These are phyloP conservation scores for Heimioporus punctisporus DNA, from an alignment of 1,284 basidiomycete species.

Conservation along the genomic window DNA sequence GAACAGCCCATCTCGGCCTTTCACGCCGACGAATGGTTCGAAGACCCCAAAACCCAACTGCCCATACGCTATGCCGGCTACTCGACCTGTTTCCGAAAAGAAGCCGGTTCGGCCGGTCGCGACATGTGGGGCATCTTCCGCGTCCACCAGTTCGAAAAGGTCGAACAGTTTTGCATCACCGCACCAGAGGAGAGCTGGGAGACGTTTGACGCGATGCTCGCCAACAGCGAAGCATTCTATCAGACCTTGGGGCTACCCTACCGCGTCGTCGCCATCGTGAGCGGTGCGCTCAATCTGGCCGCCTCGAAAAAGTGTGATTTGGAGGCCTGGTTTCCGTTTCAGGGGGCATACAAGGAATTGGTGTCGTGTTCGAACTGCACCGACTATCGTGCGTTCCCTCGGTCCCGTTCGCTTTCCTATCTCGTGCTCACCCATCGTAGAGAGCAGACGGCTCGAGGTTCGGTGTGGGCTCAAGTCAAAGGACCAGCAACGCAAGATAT, in stretches of 20 bases:
- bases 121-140: conserved; percentile 99
- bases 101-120: conserved; percentile 95
- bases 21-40: conserved; percentile 98
- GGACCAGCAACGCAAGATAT: conserved; percentile 86
- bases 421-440: conserved; percentile 44
- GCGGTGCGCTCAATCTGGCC: conserved; percentile 95
- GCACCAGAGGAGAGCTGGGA: conserved; percentile 95
- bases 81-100: conserved; percentile 99
- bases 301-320: conserved; percentile 98
- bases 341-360: conserved; percentile 95
- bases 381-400: conserved; percentile 84
- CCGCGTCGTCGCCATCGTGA: conserved; percentile 95
- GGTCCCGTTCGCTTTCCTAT: not conserved
- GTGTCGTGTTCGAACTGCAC: conserved; percentile 95
- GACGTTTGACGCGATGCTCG: conserved; percentile 92
- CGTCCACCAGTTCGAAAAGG: conserved; percentile 99
- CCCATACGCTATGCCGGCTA: conserved; percentile 87
- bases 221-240: conserved; percentile 93
- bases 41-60: conserved; percentile 88
- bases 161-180: conserved; percentile 97
- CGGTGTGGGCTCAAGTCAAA: conserved; percentile 89
- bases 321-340: conserved; percentile 99
- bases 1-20: conserved; percentile 98
- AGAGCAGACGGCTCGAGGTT: conserved; percentile 89
- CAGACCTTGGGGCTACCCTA: conserved; percentile 93